Base-by-base conservation (phyloP, 345 rosid genomes). In the Heritiera fomes region DNA sequence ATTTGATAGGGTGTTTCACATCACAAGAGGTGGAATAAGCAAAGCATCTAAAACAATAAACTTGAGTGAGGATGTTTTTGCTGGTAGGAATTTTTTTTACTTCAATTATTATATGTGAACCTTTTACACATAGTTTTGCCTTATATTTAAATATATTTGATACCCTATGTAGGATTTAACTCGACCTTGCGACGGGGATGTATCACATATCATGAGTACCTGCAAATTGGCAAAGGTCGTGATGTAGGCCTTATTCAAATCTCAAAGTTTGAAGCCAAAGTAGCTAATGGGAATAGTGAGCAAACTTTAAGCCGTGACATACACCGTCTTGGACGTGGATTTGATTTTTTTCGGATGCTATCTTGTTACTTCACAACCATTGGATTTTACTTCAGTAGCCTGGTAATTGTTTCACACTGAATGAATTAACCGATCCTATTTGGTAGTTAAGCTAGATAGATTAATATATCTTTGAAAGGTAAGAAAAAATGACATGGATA, bases 161-260 rank as follows among this genome's bases (percentile, higher is more conserved):
- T 73, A 17, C 78, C n/a, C 4, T 13, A 4, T 81, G 17, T 82
- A 95, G 98, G 98, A 80, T 95, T 88, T 75, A 95, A 93, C 82
- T 87, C 93, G 69, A 93, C 91, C 40, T 71, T 93, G 72, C 83
- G 99, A 68, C 91, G 91, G 49, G 99, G 99, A 83, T 90, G 87
- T 75, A 83, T 93, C 82, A 89, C 93, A 23, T 93, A 92, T 84
- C 94, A 90, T 14, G 99, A 95, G 86, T 95, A 95, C 79, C 82
- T 95, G 71, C 98, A 95, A 89, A 96, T 95, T 73, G 99, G 99
- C 53, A 95, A 95, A 86, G 99, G 99, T 75, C 99, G 99, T 77
- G 99, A 95, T 64, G 99, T 93, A 63, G 99, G 99, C 82, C 88
- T 95, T 61, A 95, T 88, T 85, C 99, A 95, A 81, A 95, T 95